phyloP scores from a whole-genome alignment of 1,284 basidiomycete species.

The Naganishia sp. region DNA sequence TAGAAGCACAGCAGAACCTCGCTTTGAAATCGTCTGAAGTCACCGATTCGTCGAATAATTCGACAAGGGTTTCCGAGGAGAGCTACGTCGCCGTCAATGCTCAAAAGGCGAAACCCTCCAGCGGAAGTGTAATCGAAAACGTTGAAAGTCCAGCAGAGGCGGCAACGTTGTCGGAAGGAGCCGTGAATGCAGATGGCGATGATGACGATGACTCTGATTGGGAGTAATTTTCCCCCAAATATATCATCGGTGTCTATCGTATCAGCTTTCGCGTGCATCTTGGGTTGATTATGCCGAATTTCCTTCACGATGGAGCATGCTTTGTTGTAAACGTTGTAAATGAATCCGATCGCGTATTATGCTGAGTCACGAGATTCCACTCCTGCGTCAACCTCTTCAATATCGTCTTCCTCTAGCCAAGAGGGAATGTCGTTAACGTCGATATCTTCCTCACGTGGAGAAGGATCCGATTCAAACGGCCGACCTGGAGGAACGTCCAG shows the following conservation, averaged over 20 bases:
- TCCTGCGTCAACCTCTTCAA: constrained; percentile 42
- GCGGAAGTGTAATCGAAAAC: neutral
- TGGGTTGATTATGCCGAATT: too few species aligned
- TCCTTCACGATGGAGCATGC: too few species aligned
- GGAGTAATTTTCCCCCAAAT: constrained; percentile 43
- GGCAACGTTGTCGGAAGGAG: neutral
- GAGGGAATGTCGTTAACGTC: neutral
- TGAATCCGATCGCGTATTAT: neutral
- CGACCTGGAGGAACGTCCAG: neutral
- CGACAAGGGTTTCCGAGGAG: constrained; percentile 54
- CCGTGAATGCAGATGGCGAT: constrained; percentile 35
- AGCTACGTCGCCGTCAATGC: constrained; percentile 53
- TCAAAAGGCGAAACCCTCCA: constrained; percentile 31
- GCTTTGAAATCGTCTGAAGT: constrained; percentile 7
- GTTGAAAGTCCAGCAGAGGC: neutral
- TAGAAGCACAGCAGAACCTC: constrained; percentile 15
- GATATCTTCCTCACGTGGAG: constrained; percentile 38
- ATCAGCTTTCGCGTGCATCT: neutral
- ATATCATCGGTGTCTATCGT: neutral
- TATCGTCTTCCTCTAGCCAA: constrained; percentile 45
- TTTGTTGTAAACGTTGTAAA: constrained; percentile 1
- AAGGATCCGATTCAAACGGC: neutral
- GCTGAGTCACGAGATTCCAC: too few species aligned
- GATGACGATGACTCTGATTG: constrained; percentile 54
- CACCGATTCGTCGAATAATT: constrained; percentile 40